Evolutionary conservation across 208 protist genomes (phyloP), one percentile per base, ranked within the genome.

Genomic region (Lotmaria passim): DNA sequence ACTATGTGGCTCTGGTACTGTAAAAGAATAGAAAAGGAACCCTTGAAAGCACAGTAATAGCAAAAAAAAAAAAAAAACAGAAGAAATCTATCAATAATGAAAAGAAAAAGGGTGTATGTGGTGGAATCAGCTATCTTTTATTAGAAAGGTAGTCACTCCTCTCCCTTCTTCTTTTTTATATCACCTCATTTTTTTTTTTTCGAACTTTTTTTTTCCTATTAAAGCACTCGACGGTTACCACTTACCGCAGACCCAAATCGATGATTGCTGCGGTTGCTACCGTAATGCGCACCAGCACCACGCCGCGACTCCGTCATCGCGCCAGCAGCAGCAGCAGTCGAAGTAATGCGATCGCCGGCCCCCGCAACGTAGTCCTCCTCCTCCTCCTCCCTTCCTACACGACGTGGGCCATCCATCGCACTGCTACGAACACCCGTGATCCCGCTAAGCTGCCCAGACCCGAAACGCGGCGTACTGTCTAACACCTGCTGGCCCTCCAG

Each of bases 211-310:
- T n/a, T n/a, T n/a, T n/a, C n/a, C n/a, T n/a, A n/a, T n/a, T n/a
- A n/a, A n/a, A n/a, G n/a, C n/a, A n/a, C 8, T 28, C 59, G 41
- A 3, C 59, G 26, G 23, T 21, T 14, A n/a, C 31, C 12, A 19
- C 44, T 53, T 11, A 3, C 53, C 21, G 59, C 19, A 0, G 59
- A 65, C 7, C 30, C 59, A 65, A 65, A 51, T 24, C 44, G 59
- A 17, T 41, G 28, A n/a, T 41, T 65, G 11, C 31, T 39, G 44
- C 44, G 59, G 17, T 41, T 36, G 31, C 44, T 28, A 2, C n/a
- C 31, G 44, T 65, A 39, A 7, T 65, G 59, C 26, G 31, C 24
- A 43, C 31, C 19, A n/a, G 31, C 1, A 31, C 31, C 24, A 12
- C 26, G 44, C 24, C 17, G 59, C 59, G 44, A 8, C 5, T 5